Percentiles rank a stretch among this genome's conserved stretches.
Conservation (phyloP, 441 rosid species). For the Adansonia gregorii region DNA sequence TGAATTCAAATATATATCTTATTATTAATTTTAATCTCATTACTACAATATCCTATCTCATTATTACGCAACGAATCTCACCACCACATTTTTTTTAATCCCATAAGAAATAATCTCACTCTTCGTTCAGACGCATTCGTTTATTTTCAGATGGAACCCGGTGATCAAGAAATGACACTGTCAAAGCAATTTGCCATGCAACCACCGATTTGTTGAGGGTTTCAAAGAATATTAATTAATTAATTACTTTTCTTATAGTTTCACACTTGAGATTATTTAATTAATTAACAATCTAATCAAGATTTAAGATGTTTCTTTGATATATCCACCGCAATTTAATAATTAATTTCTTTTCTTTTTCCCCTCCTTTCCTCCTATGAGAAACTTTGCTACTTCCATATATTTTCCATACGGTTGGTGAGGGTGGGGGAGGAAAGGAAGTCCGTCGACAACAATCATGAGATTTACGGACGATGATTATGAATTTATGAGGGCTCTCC, state of each 20-base stretch:
- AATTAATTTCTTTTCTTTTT: neutral
- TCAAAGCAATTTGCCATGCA: slow-evolving; percentile 26
- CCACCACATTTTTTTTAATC: too few relatives aligned
- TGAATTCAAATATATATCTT: too few relatives aligned
- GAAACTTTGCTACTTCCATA: neutral
- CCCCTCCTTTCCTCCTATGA: too few relatives aligned
- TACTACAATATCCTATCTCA: too few relatives aligned
- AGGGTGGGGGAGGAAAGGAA: slow-evolving; percentile 31
- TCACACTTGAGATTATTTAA: neutral
- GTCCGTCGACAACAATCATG: slow-evolving; percentile 36
- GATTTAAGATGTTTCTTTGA: slow-evolving; percentile 29
- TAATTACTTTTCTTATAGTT: neutral
- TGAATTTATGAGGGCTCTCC: neutral
- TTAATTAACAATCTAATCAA: neutral
- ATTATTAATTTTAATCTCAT: too few relatives aligned
- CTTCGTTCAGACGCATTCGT: too few relatives aligned
- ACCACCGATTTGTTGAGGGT: slow-evolving; percentile 17
- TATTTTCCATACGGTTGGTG: slow-evolving; percentile 34
- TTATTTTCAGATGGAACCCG: too few relatives aligned
- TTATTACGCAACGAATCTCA: too few relatives aligned
- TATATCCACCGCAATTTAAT: neutral
- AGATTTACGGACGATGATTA: slow-evolving; percentile 12
- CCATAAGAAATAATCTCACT: too few relatives aligned
- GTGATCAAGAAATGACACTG: too few relatives aligned
- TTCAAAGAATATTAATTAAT: slow-evolving; percentile 4